These are phyloP conservation scores for Kickxella alabastrina DNA, from an alignment of 192 early-diverging fungal genomes.

Conservation along the genomic window DNA sequence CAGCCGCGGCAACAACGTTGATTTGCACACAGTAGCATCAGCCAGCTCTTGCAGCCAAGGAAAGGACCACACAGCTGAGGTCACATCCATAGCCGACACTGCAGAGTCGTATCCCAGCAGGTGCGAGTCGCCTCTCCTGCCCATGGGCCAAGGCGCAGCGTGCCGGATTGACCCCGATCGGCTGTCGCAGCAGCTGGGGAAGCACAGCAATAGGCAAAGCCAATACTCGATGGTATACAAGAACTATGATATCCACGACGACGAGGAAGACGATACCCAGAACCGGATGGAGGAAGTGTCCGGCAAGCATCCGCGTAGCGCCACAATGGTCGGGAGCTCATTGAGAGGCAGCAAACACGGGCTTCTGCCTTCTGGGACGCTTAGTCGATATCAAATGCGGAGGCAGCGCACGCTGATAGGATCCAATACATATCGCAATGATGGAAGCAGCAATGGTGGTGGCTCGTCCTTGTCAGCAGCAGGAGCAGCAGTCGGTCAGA, in stretches of 20 bases:
- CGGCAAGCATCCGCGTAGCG: background rate
- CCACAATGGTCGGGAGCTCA: no score
- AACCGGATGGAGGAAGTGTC: background rate
- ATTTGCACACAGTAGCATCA: no score
- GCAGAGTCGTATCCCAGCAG: slow-evolving; percentile 31
- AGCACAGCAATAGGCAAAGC: slow-evolving; percentile 26
- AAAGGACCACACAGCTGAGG: background rate
- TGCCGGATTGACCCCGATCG: slow-evolving; percentile 29
- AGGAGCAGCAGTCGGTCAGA: no score
- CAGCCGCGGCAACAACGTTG: no score
- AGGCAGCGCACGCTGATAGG: slow-evolving; percentile 15
- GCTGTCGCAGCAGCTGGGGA: slow-evolving; percentile 37
- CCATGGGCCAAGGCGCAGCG: slow-evolving; percentile 43
- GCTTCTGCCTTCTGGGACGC: background rate
- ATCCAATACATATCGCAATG: slow-evolving; percentile 26
- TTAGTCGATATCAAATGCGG: slow-evolving; percentile 18
- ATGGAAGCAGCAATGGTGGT: no score
- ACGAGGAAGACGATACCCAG: slow-evolving; percentile 5
- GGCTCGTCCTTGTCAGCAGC: no score
- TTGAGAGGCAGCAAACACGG: background rate
- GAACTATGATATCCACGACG: slow-evolving; percentile 45
- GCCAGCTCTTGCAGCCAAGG: background rate
- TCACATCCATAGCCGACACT: background rate
- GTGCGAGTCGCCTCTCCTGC: slow-evolving; percentile 49
- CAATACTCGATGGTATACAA: slow-evolving; percentile 41